phyloP scores from a whole-genome alignment of 2,329 filamentous ascomycete genomes.

The Penicillium sp. region DNA sequence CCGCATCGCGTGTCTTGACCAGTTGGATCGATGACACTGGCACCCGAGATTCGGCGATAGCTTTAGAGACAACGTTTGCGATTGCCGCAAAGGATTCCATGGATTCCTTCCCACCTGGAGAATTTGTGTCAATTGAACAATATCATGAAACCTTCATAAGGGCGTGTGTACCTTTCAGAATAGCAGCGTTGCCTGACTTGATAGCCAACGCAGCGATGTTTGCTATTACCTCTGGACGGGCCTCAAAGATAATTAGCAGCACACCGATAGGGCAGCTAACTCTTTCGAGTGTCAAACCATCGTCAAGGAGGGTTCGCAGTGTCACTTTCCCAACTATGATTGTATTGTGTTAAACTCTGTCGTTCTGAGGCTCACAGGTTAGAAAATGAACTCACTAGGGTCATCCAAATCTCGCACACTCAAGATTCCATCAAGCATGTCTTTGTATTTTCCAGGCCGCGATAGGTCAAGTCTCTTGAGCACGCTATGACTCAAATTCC shows the following conservation, averaged over 20 bases:
- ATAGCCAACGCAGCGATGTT: constrained; percentile 95
- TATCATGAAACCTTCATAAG: background rate
- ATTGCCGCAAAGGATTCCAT: constrained; percentile 94
- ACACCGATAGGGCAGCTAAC: constrained; percentile 95
- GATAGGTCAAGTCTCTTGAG: constrained; percentile 85
- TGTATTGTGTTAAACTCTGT: constrained; percentile 13
- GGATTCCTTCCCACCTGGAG: constrained; percentile 87
- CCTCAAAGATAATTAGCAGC: constrained; percentile 97
- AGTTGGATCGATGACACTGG: constrained; percentile 88
- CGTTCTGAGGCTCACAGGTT: background rate
- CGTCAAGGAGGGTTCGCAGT: constrained; percentile 79
- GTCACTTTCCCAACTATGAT: constrained; percentile 75
- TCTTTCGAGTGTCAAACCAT: constrained; percentile 79
- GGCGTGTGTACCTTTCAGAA: constrained; percentile 70
- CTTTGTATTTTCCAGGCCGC: constrained; percentile 88
- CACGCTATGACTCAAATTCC: constrained; percentile 75
- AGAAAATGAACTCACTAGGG: constrained; percentile 64
- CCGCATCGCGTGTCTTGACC: constrained; percentile 87
- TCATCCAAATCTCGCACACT: constrained; percentile 83
- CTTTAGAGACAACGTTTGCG: constrained; percentile 76
- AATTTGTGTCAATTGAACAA: constrained; percentile 14
- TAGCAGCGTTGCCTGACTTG: constrained; percentile 95
- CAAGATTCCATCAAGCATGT: constrained; percentile 93
- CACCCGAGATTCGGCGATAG: constrained; percentile 70
- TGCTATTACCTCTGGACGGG: constrained; percentile 94